These are phyloP conservation scores for Ophiostoma pallidulum DNA, from an alignment of 2,329 filamentous ascomycete genomes.

Conservation along the genomic window DNA sequence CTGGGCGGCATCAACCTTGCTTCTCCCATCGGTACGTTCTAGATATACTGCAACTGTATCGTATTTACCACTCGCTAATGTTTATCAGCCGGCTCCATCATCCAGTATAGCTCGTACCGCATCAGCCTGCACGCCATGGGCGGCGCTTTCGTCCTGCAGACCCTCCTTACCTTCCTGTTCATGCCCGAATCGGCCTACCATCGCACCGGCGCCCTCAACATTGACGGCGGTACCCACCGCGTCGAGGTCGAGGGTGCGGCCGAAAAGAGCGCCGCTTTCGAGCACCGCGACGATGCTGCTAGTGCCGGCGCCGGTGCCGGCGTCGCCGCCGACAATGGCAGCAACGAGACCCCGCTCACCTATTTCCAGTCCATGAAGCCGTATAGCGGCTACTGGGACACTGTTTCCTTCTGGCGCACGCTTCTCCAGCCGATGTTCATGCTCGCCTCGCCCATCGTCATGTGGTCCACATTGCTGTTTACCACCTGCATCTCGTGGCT, in stretches of 20 bases:
- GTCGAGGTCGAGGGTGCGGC: slow-evolving; percentile 7
- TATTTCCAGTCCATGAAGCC: slow-evolving; percentile 24
- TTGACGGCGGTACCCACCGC: slow-evolving; percentile 20
- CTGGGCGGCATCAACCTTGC: slow-evolving; percentile 33
- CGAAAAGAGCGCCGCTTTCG: slow-evolving; percentile 5
- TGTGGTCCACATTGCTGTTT: slow-evolving; percentile 31
- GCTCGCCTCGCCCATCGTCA: slow-evolving; percentile 26
- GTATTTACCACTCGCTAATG: neutral
- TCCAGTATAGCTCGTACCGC: slow-evolving; percentile 27
- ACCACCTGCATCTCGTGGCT: slow-evolving; percentile 28
- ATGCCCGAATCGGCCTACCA: slow-evolving; percentile 33
- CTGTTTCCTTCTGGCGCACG: slow-evolving; percentile 28
- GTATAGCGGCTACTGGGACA: slow-evolving; percentile 30
- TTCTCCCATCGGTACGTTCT: slow-evolving; percentile 27
- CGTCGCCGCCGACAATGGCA: neutral
- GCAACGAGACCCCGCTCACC: slow-evolving; percentile 17
- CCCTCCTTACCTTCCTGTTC: slow-evolving; percentile 31
- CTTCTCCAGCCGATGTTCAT: slow-evolving; percentile 28
- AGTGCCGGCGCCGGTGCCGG: neutral
- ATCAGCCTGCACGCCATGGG: slow-evolving; percentile 30
- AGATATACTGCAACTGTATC: too few species aligned
- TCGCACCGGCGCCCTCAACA: slow-evolving; percentile 24
- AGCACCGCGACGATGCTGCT: slow-evolving; percentile 8
- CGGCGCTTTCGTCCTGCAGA: slow-evolving; percentile 28
- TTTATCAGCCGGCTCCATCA: slow-evolving; percentile 28